Evolutionary conservation across 768 basidiomycete species (phyloP), one percentile per base, ranked within the genome.

Genomic region (Nevesoporus exiguus): DNA sequence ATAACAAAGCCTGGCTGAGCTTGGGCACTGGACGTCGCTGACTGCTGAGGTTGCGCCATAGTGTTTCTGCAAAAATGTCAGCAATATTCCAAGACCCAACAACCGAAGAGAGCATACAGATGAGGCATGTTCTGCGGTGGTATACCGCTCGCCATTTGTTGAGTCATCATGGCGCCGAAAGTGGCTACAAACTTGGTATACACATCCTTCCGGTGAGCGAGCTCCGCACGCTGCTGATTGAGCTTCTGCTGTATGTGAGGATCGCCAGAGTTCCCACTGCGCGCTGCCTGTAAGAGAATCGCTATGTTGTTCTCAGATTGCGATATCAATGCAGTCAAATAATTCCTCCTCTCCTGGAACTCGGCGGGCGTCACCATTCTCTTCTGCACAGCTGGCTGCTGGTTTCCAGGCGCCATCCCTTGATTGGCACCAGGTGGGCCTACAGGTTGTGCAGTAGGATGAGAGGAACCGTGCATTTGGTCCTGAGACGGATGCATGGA

Each of bases 381-480:
- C 47, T 63, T 67, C 55, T 66, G 71, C 41, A 51, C 62, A 40
- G 62, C 66, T 17, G 69, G 52, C 19, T 62, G 66, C 11, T 53
- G 40, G 33, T 49, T 52, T 8, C 57, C 65, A 27, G 60, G 53
- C 9, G 60, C 50, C 57, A 67, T 64, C n/a, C 59, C 63, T 43
- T 61, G 69, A 52, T 59, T 60, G 15, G 55, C 34, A 29, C 61
- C 56, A 11, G 61, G 48, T 5, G 59, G 56, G 15, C 58, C 68
- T 3, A 60, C 53, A 19, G 65, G 30, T 30, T 67, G 70, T 30
- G 59, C 49, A 8, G 57, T 19, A 15, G 68, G 60, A 67, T 76
- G 74, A n/a, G 79, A 83, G 27, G 80, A 80, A 6, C 77, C 73
- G 10, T 77, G 80, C 62, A 83, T 73, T 25, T 71, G 74, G 25